Evolutionary conservation across 129 eudicot genomes (phyloP), one percentile per base, ranked within the genome.

Genomic region (Pulicaria dysenterica): DNA sequence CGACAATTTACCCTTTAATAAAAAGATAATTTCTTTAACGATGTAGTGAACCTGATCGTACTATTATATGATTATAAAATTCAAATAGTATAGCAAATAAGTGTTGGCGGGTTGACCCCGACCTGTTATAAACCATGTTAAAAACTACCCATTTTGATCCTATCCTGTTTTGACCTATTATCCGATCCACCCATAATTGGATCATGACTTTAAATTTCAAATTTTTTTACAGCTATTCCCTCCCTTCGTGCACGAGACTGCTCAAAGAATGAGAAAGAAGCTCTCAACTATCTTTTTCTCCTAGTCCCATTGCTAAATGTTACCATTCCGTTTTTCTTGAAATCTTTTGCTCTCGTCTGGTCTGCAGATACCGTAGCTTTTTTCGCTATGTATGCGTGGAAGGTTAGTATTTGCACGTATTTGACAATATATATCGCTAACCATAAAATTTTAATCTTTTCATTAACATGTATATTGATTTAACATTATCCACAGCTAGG

Each of bases 231-330:
- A 92, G 96, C 96, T 62, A 93, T 93, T 58, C 98, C 98, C 57
- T 93, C 96, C 43, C 95, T 93, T 67, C 95, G 98, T 62, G 98
- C 96, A 12, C 81, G 98, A 69, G 96, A 93, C 65, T 93, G 98
- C 83, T 93, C 98, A 39, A 89, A 87, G 79, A 85, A 87, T 57
- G 98, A 93, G 80, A 93, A 93, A 78, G 98, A 93, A 82, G 98
- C 98, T 59, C 98, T 93, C 72, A 93, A 93, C 58, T 93, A 87
- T 74, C 87, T 93, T 49, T 93, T 93, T 69, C 86, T 93, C 67
- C 67, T 93, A 5, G 81, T 93, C 46, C 98, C 98, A 3, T 77
- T 93, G 74, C 83, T 93, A 49, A 93, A 93, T 60, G 96, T 93
- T 58, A 77, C 80, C 56, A 93, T 93, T 70, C 98, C 98, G 4